phyloP scores from a whole-genome alignment of 2,329 filamentous ascomycete species.

The Fusarium burgessii region DNA sequence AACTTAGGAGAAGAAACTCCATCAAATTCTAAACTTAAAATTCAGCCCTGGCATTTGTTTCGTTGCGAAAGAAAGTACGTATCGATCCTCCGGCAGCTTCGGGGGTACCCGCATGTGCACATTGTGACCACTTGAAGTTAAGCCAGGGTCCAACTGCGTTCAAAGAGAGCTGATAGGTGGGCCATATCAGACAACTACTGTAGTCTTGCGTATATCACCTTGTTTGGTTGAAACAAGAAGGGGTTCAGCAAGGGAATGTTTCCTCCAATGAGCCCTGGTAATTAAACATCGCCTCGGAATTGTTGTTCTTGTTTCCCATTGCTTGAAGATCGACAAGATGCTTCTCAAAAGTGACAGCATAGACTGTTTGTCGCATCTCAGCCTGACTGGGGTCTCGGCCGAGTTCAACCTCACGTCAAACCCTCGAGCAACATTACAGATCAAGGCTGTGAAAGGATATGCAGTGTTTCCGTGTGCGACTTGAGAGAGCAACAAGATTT shows the following conservation, averaged over 20 bases:
- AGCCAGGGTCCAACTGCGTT: slow-evolving; percentile 12
- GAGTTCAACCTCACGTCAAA: slow-evolving; percentile 11
- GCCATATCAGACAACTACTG: not conserved
- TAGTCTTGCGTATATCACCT: not conserved
- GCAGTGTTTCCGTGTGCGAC: slow-evolving; percentile 12
- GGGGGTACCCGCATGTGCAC: slow-evolving; percentile 34
- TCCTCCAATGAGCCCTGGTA: not conserved
- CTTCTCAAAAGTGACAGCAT: not conserved
- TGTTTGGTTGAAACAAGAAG: slow-evolving; percentile 1
- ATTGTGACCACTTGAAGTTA: slow-evolving; percentile 20
- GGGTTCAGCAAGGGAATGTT: not conserved
- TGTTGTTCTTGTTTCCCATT: not conserved
- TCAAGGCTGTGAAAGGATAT: slow-evolving; percentile 11
- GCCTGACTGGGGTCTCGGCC: slow-evolving; percentile 17
- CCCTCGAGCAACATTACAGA: slow-evolving; percentile 3
- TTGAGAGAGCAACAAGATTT: slow-evolving; percentile 28
- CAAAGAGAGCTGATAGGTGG: slow-evolving; percentile 29
- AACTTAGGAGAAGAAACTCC: not conserved
- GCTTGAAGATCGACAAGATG: not conserved
- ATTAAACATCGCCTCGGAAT: not conserved
- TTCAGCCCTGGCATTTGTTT: slow-evolving; percentile 11
- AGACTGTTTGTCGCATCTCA: not conserved
- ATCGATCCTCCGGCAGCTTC: slow-evolving; percentile 3
- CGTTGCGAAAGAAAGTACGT: not conserved
- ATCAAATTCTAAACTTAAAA: slow-evolving; percentile 13